Percentiles rank a stretch among this genome's conserved stretches.
phyloP scores from a whole-genome alignment of 2,329 filamentous ascomycete genomes.

The Venturia oleaginea region DNA sequence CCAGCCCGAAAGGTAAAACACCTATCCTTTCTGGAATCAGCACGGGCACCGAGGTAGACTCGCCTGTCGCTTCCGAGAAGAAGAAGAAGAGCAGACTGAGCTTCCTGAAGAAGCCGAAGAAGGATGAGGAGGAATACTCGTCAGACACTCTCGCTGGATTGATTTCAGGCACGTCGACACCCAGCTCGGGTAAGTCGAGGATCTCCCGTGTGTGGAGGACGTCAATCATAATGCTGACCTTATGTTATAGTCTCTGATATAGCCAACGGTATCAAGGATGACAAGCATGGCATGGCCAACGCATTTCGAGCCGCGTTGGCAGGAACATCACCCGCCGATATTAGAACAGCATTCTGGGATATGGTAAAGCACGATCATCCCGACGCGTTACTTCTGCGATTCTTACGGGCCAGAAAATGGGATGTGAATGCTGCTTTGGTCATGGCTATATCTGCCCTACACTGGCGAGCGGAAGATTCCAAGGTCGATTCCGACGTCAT shows the following conservation, averaged over 20 bases:
- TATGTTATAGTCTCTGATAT: constrained; percentile 31
- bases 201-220: constrained; percentile 17
- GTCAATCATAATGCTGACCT: constrained; percentile 25
- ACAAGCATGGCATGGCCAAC: constrained; percentile 89
- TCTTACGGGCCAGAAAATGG: constrained; percentile 55
- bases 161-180: constrained; percentile 12
- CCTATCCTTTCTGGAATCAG: constrained; percentile 7
- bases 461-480: constrained; percentile 77
- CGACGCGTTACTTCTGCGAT: constrained; percentile 56
- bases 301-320: constrained; percentile 76
- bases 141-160: not conserved
- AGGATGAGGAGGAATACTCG: not conserved
- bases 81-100: constrained; percentile 12
- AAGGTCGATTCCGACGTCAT: constrained; percentile 82
- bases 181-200: constrained; percentile 6
- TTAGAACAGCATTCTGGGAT: constrained; percentile 76
- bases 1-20: constrained; percentile 11
- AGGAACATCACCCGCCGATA: constrained; percentile 64
- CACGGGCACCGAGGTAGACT: not conserved
- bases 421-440: constrained; percentile 85
- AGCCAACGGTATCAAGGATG: constrained; percentile 41
- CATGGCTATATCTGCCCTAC: constrained; percentile 91
- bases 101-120: constrained; percentile 7
- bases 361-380: constrained; percentile 96
- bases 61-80: not conserved